A percentile compares a stretch with the other conserved stretches of the same genome.
phyloP scores from a whole-genome alignment of 495 filamentous ascomycete genomes.

The Penicillium goetzii region DNA sequence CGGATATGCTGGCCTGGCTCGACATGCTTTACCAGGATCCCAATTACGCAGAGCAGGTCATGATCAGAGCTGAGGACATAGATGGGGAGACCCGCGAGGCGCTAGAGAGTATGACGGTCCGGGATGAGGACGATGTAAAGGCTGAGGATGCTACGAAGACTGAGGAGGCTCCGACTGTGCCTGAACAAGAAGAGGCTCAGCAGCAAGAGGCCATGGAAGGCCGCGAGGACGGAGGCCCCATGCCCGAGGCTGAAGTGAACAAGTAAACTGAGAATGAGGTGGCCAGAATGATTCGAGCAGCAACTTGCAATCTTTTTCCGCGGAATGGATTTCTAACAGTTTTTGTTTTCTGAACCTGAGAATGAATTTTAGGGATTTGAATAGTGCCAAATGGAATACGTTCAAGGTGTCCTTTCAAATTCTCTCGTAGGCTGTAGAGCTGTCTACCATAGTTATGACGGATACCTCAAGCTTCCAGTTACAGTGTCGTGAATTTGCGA shows the following conservation, averaged over 20 bases:
- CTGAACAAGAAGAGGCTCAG: neutral
- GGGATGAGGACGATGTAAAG: neutral
- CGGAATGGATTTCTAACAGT: neutral
- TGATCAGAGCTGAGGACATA: constrained; percentile 22
- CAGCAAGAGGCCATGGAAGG: neutral
- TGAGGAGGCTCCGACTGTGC: neutral
- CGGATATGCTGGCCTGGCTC: constrained; percentile 48
- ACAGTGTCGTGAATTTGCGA: no score
- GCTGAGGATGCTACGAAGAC: neutral
- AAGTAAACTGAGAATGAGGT: neutral
- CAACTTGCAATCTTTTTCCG: neutral
- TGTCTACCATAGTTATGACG: no score
- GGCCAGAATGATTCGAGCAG: neutral
- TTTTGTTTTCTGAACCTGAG: no score
- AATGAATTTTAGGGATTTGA: no score
- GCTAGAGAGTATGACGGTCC: constrained; percentile 7
- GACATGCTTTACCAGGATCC: constrained; percentile 38
- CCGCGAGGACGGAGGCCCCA: neutral
- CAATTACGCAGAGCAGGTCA: constrained; percentile 31
- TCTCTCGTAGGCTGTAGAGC: no score
- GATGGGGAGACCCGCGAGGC: constrained; percentile 11
- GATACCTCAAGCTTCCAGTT: no score
- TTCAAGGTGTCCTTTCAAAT: no score
- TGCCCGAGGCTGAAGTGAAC: neutral
- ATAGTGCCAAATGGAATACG: no score